Base-by-base conservation (phyloP, 2,329 filamentous ascomycete species). In the Nothomitra cinnamomea region DNA sequence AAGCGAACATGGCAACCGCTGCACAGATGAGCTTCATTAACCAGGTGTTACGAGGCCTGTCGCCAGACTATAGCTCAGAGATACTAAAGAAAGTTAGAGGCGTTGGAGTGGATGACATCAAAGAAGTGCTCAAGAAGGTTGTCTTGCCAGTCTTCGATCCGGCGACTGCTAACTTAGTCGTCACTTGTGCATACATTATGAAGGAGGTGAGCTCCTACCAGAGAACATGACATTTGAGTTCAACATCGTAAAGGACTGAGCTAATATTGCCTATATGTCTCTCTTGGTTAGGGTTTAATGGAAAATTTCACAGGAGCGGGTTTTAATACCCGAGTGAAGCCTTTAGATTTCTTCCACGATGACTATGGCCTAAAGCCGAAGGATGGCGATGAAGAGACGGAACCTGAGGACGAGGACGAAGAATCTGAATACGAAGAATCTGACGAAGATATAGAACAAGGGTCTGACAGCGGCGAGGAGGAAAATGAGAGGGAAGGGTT, bases 181-280 rank as follows among this genome's bases (percentile, higher is more conserved):
- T 95, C 52, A 95, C 90, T 6, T 95, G 90, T 65, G 85, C 87
- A 19, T 83, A 84, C 15, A 77, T 87, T 50, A 84, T 95, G 77
- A 75, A 82, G 61, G 86, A 95, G 73, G 87, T 92, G 38, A 19
- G 48, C 43, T 54, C 7, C 2, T 15, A 25, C n/a, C 19, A 2
- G 17, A 15, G 28, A 12, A 12, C 17, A 25, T 32, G 5, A 41
- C 10, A 8, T 48, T 22, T 15, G 10, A 38, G 17, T 43, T 24
- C 3, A 17, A 4, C 10, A 10, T 17, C n/a, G 24, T 49, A 6
- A 32, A 15, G 3, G 1, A 12, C 4, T 53, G 13, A 12, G 21
- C 57, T 48, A 6, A 32, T 32, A 42, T 54, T 56, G 54, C 28
- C 51, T 17, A 35, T 50, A 12, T 6, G 42, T 10, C 50, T 49